These are phyloP conservation scores for Talaromyces atroroseus DNA, from an alignment of 2,329 filamentous ascomycete genomes.

Conservation along the genomic window DNA sequence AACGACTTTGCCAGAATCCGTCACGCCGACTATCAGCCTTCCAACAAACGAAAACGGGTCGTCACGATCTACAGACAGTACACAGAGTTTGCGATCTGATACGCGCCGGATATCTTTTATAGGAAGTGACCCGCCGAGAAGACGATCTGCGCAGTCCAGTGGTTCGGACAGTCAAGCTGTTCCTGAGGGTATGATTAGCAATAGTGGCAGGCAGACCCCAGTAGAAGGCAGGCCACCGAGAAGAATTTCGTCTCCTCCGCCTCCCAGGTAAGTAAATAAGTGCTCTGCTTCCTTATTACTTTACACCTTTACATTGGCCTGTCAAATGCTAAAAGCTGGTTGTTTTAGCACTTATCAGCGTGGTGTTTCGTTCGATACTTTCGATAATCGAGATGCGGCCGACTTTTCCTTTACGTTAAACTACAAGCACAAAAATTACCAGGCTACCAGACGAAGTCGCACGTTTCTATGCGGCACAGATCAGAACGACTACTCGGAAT, in stretches of 20 bases:
- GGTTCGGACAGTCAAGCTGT: slow-evolving; percentile 24
- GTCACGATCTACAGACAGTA: slow-evolving; percentile 9
- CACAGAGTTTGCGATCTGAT: slow-evolving; percentile 10
- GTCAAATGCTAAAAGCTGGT: neutral
- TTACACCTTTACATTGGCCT: neutral
- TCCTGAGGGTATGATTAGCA: slow-evolving; percentile 20
- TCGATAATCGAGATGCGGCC: slow-evolving; percentile 60
- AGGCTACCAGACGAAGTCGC: slow-evolving; percentile 70
- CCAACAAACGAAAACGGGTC: slow-evolving; percentile 5
- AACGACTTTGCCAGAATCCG: neutral
- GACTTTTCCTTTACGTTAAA: slow-evolving; percentile 77
- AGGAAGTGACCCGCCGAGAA: slow-evolving; percentile 22
- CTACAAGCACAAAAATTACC: slow-evolving; percentile 79
- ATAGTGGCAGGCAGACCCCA: slow-evolving; percentile 21
- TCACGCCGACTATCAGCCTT: slow-evolving; percentile 10
- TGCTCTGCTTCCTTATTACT: neutral
- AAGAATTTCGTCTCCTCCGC: slow-evolving; percentile 35
- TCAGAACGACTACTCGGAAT: slow-evolving; percentile 86
- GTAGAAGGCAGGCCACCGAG: slow-evolving; percentile 18
- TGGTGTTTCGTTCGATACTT: slow-evolving; percentile 70
- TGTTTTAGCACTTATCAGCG: slow-evolving; percentile 55
- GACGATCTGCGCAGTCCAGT: slow-evolving; percentile 37
- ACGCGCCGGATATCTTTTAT: slow-evolving; percentile 18
- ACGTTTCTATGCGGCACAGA: slow-evolving; percentile 90
- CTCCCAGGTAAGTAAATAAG: slow-evolving; percentile 32